Conservation (phyloP, 306 rosid species). For the Sindora glabra region DNA sequence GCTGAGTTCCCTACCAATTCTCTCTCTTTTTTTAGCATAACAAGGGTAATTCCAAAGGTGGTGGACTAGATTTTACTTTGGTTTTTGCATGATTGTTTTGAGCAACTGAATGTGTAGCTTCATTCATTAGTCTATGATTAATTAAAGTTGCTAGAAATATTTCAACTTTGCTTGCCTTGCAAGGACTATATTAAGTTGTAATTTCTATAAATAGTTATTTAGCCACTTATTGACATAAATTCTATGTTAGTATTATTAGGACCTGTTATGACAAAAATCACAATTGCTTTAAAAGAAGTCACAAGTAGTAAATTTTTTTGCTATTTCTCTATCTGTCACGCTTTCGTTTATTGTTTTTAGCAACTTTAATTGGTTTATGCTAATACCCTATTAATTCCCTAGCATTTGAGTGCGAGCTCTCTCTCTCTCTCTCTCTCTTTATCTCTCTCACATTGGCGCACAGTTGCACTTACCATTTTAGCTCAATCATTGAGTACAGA, state of each 20-base stretch:
- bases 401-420: too few relatives aligned
- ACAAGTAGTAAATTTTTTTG: slow-evolving; percentile 58
- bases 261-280: slow-evolving; percentile 82
- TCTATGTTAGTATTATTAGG: slow-evolving; percentile 37
- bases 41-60: not conserved
- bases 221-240: slow-evolving; percentile 6
- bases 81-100: not conserved
- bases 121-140: not conserved
- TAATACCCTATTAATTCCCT: too few relatives aligned
- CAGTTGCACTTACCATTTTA: too few relatives aligned
- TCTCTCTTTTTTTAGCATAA: too few relatives aligned
- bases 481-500: too few relatives aligned
- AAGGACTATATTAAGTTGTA: not conserved
- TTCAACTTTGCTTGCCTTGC: slow-evolving; percentile 13
- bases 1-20: too few relatives aligned
- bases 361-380: not conserved
- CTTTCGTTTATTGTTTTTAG: slow-evolving; percentile 7
- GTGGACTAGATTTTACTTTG: not conserved
- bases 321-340: too few relatives aligned
- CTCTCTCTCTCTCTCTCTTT: too few relatives aligned
- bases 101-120: not conserved
- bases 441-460: too few relatives aligned
- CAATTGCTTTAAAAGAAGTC: slow-evolving; percentile 83
- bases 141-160: slow-evolving; percentile 4
- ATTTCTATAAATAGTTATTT: not conserved